These are phyloP conservation scores for Puccinia coronata DNA, from an alignment of 1,284 basidiomycete species.

Conservation along the genomic window DNA sequence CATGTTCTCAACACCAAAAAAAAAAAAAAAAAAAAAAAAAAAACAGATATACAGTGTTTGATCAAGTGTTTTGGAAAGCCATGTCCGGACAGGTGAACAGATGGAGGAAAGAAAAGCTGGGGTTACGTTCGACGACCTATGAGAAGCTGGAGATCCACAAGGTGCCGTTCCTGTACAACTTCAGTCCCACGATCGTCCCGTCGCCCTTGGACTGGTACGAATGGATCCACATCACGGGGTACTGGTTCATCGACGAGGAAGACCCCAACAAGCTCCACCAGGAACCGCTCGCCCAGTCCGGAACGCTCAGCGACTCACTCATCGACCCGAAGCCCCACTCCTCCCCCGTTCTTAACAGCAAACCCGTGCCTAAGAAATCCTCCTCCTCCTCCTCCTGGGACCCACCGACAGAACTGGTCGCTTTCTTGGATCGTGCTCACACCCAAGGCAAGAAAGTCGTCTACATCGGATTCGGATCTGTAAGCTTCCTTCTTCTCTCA, in stretches of 20 bases:
- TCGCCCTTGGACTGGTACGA: conserved; percentile 95
- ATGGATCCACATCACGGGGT: conserved; percentile 87
- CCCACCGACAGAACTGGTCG: conserved; percentile 74
- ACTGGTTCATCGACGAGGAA: conserved; percentile 53
- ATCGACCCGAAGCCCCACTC: conserved; percentile 77
- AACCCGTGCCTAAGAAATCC: neutral
- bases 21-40: too few species aligned
- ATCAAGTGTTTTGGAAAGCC: conserved; percentile 96
- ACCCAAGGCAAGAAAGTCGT: conserved; percentile 80
- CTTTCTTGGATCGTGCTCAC: conserved; percentile 79
- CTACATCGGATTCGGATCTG: conserved; percentile 96
- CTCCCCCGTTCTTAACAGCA: neutral
- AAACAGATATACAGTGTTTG: conserved; percentile 86
- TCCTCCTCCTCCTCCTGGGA: too few species aligned
- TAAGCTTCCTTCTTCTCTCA: too few species aligned
- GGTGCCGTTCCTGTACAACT: conserved; percentile 96
- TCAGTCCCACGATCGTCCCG: conserved; percentile 75
- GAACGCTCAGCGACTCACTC: conserved; percentile 88
- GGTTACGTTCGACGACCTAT: conserved; percentile 75
- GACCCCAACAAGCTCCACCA: conserved; percentile 19
- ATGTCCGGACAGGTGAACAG: conserved; percentile 90
- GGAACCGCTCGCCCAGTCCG: neutral
- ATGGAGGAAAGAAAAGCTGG: conserved; percentile 80
- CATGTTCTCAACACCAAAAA: neutral
- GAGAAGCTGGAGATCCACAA: conserved; percentile 95